phyloP scores from a whole-genome alignment of 1,284 basidiomycete species.

The Apiotrichum brassicae region DNA sequence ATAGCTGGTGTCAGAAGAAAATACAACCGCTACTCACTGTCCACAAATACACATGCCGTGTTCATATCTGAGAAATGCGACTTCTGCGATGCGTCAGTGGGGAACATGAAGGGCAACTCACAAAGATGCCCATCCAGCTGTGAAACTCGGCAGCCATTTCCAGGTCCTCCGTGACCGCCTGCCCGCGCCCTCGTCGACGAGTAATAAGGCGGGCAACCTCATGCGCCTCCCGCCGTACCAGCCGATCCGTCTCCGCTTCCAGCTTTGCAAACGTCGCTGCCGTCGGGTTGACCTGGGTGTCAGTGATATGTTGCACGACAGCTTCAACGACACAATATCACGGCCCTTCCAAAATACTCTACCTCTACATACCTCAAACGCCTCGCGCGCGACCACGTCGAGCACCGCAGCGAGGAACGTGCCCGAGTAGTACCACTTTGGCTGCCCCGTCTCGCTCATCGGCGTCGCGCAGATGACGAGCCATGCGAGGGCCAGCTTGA shows the following conservation, averaged over 20 bases:
- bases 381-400: constrained; percentile 29
- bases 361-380: constrained; percentile 30
- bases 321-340: too few relatives aligned
- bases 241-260: constrained; percentile 20
- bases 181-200: constrained; percentile 22
- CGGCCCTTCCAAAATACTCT: too few relatives aligned
- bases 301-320: neutral
- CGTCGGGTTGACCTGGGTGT: constrained; percentile 23
- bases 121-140: constrained; percentile 32
- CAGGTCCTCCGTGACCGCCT: constrained; percentile 12
- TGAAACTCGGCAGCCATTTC: constrained; percentile 16
- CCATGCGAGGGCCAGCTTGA: constrained; percentile 34
- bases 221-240: constrained; percentile 23
- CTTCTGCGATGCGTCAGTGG: constrained; percentile 8
- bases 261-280: constrained; percentile 24
- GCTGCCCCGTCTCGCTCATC: constrained; percentile 15
- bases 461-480: constrained; percentile 23
- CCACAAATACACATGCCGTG: constrained; percentile 29
- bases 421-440: constrained; percentile 24
- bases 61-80: constrained; percentile 23
- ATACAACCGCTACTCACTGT: constrained; percentile 20
- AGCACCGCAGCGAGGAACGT: constrained; percentile 30
- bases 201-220: constrained; percentile 16
- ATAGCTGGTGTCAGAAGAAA: constrained; percentile 11
- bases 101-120: constrained; percentile 9